Base-by-base conservation (phyloP, 108 stramenopile species). In the Skeletonema costatum region DNA sequence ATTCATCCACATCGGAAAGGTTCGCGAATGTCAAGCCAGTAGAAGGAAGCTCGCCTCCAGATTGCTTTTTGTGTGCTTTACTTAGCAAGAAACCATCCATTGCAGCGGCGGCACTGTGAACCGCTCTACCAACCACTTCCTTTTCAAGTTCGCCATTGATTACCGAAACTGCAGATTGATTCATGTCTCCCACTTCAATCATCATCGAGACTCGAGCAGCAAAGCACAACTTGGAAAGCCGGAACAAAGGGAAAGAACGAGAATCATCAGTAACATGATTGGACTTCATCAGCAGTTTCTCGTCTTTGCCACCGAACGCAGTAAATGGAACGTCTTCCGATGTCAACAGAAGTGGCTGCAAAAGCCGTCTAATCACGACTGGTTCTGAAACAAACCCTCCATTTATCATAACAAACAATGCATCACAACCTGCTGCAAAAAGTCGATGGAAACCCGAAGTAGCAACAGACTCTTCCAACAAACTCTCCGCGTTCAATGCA, bases 31-130 rank as follows among this genome's bases (percentile, higher is more conserved):
- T 79, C 41, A 86, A 66, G 19, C 81, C 77, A 25, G 84, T 71
- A 21, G 21, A 14, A 41, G 36, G 21, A 42, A 72, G 41, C 39
- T 11, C 11, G 30, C 11, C 25, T 60, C 46, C 14, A 41, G 35
- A 41, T 25, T 29, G n/a, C n/a, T 42, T 36, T 33, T 17, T 10
- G 60, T 68, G 33, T 46, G 56, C 14, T 12, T 4, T 64, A 8
- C 36, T 17, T 12, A 85, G 32, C 44, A 79, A 69, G 46, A 86
- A 91, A n/a, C 91, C 89, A 75, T 95, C 94, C 50, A 95, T 78
- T 17, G 92, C 89, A 73, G 86, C 36, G 30, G 87, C 87, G 42
- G 91, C 91, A 56, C 77, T 77, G 62, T 88, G 82, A 33, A 87
- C 68, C 3, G 88, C 88, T 29, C 87, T 68, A 2, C 61, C 86